phyloP scores from a whole-genome alignment of 345 rosid species.

The Melaleuca quinquenervia region DNA sequence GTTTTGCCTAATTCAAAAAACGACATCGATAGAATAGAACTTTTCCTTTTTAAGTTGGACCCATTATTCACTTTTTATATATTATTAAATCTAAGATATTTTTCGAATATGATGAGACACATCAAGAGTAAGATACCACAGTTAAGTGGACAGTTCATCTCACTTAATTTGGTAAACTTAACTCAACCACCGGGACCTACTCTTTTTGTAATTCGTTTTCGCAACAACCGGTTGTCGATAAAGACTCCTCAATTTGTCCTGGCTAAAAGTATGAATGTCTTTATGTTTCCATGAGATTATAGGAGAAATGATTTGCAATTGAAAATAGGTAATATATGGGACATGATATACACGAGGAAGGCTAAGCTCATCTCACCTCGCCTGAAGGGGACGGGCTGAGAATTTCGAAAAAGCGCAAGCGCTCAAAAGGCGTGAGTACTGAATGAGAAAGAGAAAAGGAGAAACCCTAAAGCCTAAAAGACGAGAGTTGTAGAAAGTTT shows the following conservation, averaged over 20 bases:
- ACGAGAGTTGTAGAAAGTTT: not conserved
- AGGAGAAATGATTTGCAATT: not conserved
- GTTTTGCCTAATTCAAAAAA: not conserved
- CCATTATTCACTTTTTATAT: not conserved
- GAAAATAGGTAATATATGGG: not conserved
- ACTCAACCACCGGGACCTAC: not conserved
- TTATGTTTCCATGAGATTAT: not conserved
- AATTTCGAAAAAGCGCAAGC: not conserved
- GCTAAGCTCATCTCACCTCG: not conserved
- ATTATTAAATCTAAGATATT: not conserved
- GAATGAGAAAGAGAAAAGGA: not conserved
- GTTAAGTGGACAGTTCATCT: not conserved
- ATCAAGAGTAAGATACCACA: not conserved
- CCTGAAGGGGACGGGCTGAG: not conserved
- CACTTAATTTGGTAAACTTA: not conserved
- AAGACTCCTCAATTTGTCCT: not conserved
- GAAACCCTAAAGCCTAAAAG: not conserved
- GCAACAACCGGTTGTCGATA: not conserved
- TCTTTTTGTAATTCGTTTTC: not conserved
- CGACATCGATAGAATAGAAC: not conserved
- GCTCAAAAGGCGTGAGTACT: not conserved
- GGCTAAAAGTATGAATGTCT: not conserved
- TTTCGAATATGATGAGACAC: not conserved
- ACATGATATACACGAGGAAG: not conserved
- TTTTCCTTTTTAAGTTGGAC: not conserved